These are phyloP conservation scores for Saccharata proteae DNA, from an alignment of 2,329 filamentous ascomycete genomes.

Conservation along the genomic window DNA sequence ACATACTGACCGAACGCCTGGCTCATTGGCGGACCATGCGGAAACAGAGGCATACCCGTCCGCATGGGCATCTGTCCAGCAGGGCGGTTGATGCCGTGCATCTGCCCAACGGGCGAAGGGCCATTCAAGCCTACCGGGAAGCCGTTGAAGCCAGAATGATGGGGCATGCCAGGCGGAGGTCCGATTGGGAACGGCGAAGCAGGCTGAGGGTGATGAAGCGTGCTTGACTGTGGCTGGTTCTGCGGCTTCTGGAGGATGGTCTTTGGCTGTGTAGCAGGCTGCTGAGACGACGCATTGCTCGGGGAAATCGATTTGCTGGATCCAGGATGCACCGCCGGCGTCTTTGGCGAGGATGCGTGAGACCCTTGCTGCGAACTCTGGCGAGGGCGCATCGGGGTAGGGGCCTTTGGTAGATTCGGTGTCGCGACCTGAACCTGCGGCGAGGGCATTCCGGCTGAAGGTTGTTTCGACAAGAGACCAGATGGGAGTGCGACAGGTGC, in stretches of 20 bases:
- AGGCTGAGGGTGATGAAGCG: constrained; percentile 46
- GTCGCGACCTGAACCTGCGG: constrained; percentile 70
- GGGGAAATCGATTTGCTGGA: constrained; percentile 46
- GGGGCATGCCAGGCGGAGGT: constrained; percentile 44
- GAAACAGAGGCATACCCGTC: constrained; percentile 45
- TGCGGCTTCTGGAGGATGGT: constrained; percentile 47
- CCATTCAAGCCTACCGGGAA: constrained; percentile 38
- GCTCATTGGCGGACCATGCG: constrained; percentile 38
- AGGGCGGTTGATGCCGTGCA: constrained; percentile 33
- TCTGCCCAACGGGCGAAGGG: constrained; percentile 11
- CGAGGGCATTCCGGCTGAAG: constrained; percentile 49
- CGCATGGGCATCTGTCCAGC: constrained; percentile 32
- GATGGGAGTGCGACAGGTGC: constrained; percentile 40
- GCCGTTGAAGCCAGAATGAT: constrained; percentile 32
- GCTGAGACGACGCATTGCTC: constrained; percentile 46
- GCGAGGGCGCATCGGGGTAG: constrained; percentile 65
- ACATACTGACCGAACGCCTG: constrained; percentile 39
- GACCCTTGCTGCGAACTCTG: constrained; percentile 70
- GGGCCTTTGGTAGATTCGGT: constrained; percentile 69
- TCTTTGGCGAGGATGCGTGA: constrained; percentile 55
- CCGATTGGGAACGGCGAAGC: constrained; percentile 50
- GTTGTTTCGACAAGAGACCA: constrained; percentile 41
- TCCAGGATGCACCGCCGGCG: constrained; percentile 42
- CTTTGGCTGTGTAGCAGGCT: constrained; percentile 56
- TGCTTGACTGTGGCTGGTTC: constrained; percentile 26